These are phyloP conservation scores for Guyanaporus albipodus DNA, from an alignment of 768 basidiomycete genomes.

Conservation along the genomic window DNA sequence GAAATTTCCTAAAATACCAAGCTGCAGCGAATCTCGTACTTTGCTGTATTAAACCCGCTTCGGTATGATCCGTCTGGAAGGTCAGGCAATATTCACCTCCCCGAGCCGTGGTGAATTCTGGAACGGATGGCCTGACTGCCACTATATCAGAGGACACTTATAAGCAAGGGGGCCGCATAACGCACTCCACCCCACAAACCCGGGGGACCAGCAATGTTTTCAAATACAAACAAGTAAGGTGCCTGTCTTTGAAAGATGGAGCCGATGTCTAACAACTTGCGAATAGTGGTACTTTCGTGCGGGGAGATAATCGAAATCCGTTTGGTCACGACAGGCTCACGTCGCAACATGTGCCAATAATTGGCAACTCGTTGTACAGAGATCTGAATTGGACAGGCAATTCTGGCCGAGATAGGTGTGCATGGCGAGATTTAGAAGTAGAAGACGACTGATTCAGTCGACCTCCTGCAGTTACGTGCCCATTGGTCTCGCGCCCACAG, in stretches of 20 bases:
- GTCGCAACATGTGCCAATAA: neutral
- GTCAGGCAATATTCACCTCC: neutral
- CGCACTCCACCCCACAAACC: neutral
- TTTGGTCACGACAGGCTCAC: neutral
- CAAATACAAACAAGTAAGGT: slow-evolving; percentile 9
- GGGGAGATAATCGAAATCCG: neutral
- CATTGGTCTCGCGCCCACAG: neutral
- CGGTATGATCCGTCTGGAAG: slow-evolving; percentile 7
- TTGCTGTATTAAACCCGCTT: slow-evolving; percentile 17
- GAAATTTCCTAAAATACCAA: neutral
- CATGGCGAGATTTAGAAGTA: neutral
- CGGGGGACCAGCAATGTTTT: slow-evolving; percentile 4
- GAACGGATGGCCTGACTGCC: neutral
- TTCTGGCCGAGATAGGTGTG: slow-evolving; percentile 12
- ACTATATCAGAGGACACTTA: slow-evolving; percentile 3
- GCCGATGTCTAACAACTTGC: neutral
- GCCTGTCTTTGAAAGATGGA: neutral
- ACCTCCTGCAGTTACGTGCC: neutral
- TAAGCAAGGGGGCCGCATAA: neutral
- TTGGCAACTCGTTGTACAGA: neutral
- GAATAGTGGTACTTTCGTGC: neutral
- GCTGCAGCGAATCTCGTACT: neutral
- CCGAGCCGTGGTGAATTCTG: slow-evolving; percentile 11
- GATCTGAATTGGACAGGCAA: neutral
- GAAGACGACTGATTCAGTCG: neutral